These are phyloP conservation scores for Posidonia oceanica DNA, from an alignment of 116 monocot genomes.

Conservation along the genomic window DNA sequence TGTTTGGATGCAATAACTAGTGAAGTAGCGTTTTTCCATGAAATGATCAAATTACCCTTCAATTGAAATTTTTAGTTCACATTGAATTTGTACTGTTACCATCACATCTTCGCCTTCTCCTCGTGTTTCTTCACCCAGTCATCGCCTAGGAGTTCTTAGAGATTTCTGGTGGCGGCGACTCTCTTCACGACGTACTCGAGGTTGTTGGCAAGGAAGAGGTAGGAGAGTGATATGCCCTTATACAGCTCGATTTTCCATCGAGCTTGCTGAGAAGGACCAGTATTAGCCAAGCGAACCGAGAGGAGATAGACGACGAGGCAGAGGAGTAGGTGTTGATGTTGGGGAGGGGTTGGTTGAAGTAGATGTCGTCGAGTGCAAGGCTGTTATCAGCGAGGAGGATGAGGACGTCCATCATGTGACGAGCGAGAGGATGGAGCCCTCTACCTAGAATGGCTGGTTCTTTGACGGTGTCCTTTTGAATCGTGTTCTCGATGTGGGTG, in stretches of 20 bases:
- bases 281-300: too few relatives aligned
- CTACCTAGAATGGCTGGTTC: constrained; percentile 19
- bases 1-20: too few relatives aligned
- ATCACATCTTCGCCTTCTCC: too few relatives aligned
- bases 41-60: too few relatives aligned
- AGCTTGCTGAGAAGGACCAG: constrained; percentile 46
- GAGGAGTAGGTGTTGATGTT: too few relatives aligned
- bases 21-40: too few relatives aligned
- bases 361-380: constrained; percentile 24
- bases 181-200: too few relatives aligned
- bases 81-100: too few relatives aligned
- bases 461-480: constrained; percentile 37
- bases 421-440: constrained; percentile 40
- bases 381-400: constrained; percentile 36
- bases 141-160: constrained; percentile 25
- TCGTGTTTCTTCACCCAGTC: too few relatives aligned
- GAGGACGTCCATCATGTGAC: constrained; percentile 49
- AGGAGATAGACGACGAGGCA: too few relatives aligned
- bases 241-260: constrained; percentile 35
- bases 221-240: constrained; percentile 21
- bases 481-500: too few relatives aligned
- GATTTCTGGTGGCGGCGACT: background rate
- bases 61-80: too few relatives aligned
- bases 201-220: constrained; percentile 68
- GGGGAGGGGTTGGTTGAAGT: constrained; percentile 15